These are phyloP conservation scores for Epichloe uncinata DNA, from an alignment of 2,329 filamentous ascomycete species.

Conservation along the genomic window DNA sequence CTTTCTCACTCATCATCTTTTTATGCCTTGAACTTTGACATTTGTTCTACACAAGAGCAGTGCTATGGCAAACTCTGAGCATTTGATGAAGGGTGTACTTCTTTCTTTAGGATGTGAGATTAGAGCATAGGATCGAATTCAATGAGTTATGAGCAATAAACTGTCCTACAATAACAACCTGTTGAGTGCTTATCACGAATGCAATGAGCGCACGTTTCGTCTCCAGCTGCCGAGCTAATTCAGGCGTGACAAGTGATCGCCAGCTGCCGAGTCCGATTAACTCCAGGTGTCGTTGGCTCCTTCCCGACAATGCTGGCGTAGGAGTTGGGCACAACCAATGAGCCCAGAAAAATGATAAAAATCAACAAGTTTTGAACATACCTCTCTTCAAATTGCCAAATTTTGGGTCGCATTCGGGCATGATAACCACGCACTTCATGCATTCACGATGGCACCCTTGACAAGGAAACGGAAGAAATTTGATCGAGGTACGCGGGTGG, in stretches of 20 bases:
- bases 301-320: neutral
- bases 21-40: neutral
- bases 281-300: neutral
- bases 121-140: slow-evolving; percentile 1
- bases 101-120: neutral
- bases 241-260: neutral
- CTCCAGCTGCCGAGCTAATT: too few relatives aligned
- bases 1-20: slow-evolving; percentile 9
- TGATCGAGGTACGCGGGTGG: slow-evolving; percentile 9
- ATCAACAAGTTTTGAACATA: neutral
- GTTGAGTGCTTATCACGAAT: neutral
- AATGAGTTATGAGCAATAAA: slow-evolving; percentile 3
- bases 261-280: neutral
- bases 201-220: too few relatives aligned
- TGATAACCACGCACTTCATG: neutral
- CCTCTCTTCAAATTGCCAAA: neutral
- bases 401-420: neutral
- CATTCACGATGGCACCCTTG: slow-evolving; percentile 13
- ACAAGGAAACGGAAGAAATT: slow-evolving; percentile 15
- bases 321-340: neutral
- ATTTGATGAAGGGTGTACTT: neutral
- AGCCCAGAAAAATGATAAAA: too few relatives aligned
- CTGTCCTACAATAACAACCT: too few relatives aligned
- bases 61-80: neutral
- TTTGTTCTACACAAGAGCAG: neutral